Percentiles rank a stretch among this genome's conserved stretches.
These are phyloP conservation scores for Botrytis galanthina DNA, from an alignment of 2,329 filamentous ascomycete genomes.

Conservation along the genomic window DNA sequence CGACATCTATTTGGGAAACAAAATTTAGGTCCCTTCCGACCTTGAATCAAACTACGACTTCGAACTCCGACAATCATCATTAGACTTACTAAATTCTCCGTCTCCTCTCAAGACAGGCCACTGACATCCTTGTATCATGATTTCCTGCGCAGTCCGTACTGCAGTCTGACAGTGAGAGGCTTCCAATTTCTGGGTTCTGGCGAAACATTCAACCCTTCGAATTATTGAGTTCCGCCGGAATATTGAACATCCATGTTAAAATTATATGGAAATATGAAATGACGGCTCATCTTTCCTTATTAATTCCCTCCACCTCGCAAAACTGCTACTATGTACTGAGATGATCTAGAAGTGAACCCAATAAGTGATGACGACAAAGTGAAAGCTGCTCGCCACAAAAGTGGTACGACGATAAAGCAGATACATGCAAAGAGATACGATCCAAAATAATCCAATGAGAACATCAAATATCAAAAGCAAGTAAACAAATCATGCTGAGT, in stretches of 20 bases:
- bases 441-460: neutral
- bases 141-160: neutral
- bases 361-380: neutral
- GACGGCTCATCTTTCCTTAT: too few species aligned
- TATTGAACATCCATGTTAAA: neutral
- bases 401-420: neutral
- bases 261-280: too few species aligned
- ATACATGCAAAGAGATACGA: neutral
- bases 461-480: too few species aligned
- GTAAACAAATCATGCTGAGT: neutral
- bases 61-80: neutral
- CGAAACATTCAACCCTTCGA: neutral
- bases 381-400: neutral
- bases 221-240: fast-evolving
- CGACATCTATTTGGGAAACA: neutral
- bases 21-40: too few species aligned
- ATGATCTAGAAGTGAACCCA: too few species aligned
- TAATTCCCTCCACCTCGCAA: too few species aligned
- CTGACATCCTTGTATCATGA: neutral
- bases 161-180: neutral
- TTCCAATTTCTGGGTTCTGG: neutral
- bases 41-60: neutral
- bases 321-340: too few species aligned
- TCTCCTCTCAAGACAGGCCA: neutral
- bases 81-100: neutral